Conservation (phyloP, 108 stramenopile genomes). For the Nitzschia sp. region DNA sequence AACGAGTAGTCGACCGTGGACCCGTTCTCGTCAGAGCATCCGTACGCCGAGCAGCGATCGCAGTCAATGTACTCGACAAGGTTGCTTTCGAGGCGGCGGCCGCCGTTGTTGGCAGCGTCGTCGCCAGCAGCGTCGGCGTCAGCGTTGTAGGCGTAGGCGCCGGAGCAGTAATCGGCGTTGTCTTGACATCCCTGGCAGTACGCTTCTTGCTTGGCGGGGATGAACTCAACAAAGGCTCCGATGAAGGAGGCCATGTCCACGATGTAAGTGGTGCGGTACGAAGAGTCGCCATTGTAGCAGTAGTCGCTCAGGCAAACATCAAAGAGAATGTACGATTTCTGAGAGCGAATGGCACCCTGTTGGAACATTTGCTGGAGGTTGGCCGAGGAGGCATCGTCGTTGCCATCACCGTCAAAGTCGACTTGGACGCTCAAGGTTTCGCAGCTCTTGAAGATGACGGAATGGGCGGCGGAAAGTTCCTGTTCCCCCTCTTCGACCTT, state of each 20-base stretch:
- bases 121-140: neutral
- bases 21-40: constrained; percentile 31
- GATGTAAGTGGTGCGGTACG: constrained; percentile 32
- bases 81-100: neutral
- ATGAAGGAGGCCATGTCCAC: constrained; percentile 51
- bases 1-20: constrained; percentile 23
- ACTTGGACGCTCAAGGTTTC: neutral
- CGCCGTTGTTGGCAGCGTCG: neutral
- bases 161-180: constrained; percentile 46
- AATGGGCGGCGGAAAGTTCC: constrained; percentile 25
- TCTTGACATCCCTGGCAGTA: constrained; percentile 56
- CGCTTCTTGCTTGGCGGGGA: constrained; percentile 28
- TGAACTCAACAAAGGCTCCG: constrained; percentile 36
- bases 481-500: constrained; percentile 7
- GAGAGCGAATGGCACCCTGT: constrained; percentile 6
- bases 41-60: constrained; percentile 39
- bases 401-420: neutral
- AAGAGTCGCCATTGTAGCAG: constrained; percentile 16
- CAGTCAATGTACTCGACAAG: constrained; percentile 39
- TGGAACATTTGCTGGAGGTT: neutral
- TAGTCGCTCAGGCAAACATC: constrained; percentile 47
- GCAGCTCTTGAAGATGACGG: constrained; percentile 25
- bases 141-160: constrained; percentile 3
- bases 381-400: neutral
- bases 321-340: constrained; percentile 62